Evolutionary conservation across 208 protist species (phyloP).

Genomic region (Trypanosoma cruzi): DNA sequence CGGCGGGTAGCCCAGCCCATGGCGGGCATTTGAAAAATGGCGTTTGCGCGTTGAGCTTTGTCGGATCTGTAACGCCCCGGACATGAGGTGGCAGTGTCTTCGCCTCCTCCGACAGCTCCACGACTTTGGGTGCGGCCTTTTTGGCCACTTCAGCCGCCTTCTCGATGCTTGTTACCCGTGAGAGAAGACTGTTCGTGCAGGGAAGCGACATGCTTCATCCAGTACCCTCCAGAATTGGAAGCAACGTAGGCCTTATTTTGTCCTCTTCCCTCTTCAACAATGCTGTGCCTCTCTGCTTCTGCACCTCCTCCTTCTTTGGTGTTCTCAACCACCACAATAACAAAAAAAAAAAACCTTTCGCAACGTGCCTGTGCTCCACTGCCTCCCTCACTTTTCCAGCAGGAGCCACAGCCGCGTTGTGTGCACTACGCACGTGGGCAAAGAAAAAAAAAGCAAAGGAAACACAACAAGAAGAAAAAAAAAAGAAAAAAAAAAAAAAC

Average conservation of each 20-base stretch:
- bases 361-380: not conserved
- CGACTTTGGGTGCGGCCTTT: constrained; percentile 20
- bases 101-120: constrained; percentile 54
- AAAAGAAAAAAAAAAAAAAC: not conserved
- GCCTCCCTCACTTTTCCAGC: not conserved
- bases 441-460: no score
- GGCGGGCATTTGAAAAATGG: constrained; percentile 77
- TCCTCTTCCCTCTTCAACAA: not conserved
- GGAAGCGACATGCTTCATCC: constrained; percentile 7
- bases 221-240: not conserved
- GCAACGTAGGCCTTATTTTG: not conserved
- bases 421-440: not conserved
- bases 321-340: no score
- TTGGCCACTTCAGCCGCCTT: constrained; percentile 41
- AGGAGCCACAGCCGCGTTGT: not conserved
- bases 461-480: not conserved
- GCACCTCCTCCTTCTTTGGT: no score
- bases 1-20: constrained; percentile 71
- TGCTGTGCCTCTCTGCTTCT: not conserved
- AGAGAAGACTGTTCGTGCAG: constrained; percentile 10
- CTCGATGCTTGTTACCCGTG: constrained; percentile 20
- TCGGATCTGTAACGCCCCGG: constrained; percentile 50
- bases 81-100: constrained; percentile 71
- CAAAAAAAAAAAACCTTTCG: no score
- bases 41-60: constrained; percentile 82